Base-by-base conservation (phyloP, 805 yeast species). In the Zygosaccharomyces kombuchaensis region DNA sequence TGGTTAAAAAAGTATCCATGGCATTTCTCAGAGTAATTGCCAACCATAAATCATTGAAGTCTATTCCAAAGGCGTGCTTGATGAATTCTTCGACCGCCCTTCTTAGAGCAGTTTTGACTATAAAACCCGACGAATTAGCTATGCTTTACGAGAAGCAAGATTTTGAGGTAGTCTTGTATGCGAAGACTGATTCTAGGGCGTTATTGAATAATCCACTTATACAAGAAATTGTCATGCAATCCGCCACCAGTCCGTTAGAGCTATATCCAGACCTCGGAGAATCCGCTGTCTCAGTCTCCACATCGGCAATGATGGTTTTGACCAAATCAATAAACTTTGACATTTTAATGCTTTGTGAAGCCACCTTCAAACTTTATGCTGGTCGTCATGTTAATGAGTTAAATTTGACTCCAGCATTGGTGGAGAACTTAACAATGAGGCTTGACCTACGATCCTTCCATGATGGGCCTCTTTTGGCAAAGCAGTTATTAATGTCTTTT, bases 1-100 rank as follows among this genome's bases (percentile, higher is more conserved):
- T 79, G 42, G 74, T 75, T 2, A 75, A 79, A 36, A 75, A 75
- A 42, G 61, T 79, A 4, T 75, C 81, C 9, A 68, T 72, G 38
- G 73, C 69, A 52, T 69, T 80, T 41, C 63, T 79, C 26, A 72
- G 71, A 13, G 49, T 63, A 2, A 62, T 70, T 17, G 69, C 70
- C 12, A 63, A 57, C 13, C 55, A 54, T 19, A 51, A 56, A 2
- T 40, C 51, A 1, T 40, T 61, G 34, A 52, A 56, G 30, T 45
- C 64, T 6, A 55, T 53, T 40, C 66, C 65, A 13, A 66, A 53
- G 41, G 67, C 59, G 42, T 66, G 58, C 49, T 50, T 70, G 34
- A 61, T 65, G 44, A 65, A 65, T 31, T 68, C 70, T 16, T 68
- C 74, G 1, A 54, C 64, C 5, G 58, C 72, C 0, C 60, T 67